Conservation (phyloP, 768 basidiomycete species). For the Auriculariales sp. region DNA sequence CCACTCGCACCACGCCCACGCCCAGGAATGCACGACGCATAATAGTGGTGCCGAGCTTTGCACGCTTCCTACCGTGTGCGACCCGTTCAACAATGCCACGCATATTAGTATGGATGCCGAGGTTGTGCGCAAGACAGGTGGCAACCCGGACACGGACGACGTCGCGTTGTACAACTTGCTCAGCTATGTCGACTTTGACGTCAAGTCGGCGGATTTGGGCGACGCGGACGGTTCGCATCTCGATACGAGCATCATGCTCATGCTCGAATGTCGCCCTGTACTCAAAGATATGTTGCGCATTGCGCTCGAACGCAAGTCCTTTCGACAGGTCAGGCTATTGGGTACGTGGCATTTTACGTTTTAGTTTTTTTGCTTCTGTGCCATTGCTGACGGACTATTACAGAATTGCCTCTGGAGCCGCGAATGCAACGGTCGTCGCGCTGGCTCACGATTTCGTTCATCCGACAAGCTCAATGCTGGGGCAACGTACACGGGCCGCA, state of each 20-base stretch:
- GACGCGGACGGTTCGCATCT: not conserved
- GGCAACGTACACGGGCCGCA: not conserved
- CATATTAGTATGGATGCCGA: not conserved
- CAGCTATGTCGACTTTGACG: not conserved
- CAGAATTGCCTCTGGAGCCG: conserved; percentile 24
- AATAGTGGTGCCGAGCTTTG: too few relatives aligned
- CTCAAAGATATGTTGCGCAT: not conserved
- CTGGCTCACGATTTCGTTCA: conserved; percentile 36
- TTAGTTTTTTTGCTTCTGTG: too few relatives aligned
- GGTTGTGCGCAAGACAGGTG: not conserved
- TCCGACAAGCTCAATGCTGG: not conserved
- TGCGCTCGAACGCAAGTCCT: not conserved
- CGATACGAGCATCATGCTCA: not conserved
- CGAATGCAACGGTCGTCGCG: conserved; percentile 65
- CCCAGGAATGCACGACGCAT: too few relatives aligned
- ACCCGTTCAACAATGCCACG: not conserved
- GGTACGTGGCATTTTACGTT: not conserved
- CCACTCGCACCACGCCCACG: too few relatives aligned
- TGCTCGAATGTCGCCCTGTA: not conserved
- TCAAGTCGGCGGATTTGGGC: not conserved
- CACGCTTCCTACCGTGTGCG: too few relatives aligned
- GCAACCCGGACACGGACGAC: not conserved
- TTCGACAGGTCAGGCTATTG: not conserved
- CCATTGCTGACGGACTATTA: not conserved
- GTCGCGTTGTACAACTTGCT: not conserved